phyloP scores from a whole-genome alignment of 495 filamentous ascomycete species.

The Penicillium macrosclerotiorum region DNA sequence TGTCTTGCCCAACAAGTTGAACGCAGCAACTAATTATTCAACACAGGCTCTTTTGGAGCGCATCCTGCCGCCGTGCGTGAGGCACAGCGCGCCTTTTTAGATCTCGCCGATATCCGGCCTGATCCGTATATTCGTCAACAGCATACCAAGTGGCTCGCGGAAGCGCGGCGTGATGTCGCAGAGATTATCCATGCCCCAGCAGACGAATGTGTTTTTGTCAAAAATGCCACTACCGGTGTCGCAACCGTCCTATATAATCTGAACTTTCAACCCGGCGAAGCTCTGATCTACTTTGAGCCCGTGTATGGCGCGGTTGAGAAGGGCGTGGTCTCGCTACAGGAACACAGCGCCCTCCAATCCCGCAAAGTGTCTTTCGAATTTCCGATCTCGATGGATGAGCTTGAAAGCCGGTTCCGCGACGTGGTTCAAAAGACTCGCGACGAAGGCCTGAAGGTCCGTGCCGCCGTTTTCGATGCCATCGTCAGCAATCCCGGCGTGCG shows the following conservation, averaged over 20 bases:
- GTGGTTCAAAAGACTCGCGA: slow-evolving; percentile 41
- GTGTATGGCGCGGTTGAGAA: slow-evolving; percentile 77
- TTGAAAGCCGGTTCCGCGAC: slow-evolving; percentile 52
- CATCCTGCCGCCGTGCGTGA: slow-evolving; percentile 60
- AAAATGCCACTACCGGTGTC: slow-evolving; percentile 78
- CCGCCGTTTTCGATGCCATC: slow-evolving; percentile 81
- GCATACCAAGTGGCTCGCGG: slow-evolving; percentile 56
- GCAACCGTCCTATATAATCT: slow-evolving; percentile 78
- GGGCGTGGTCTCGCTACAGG: slow-evolving; percentile 64
- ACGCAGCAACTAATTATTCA: no score
- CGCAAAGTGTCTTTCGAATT: slow-evolving; percentile 49
- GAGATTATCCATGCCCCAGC: slow-evolving; percentile 58
- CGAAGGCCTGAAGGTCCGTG: slow-evolving; percentile 45
- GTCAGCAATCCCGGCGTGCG: slow-evolving; percentile 70
- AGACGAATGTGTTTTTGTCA: slow-evolving; percentile 69
- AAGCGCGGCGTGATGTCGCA: slow-evolving; percentile 63
- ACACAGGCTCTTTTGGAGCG: slow-evolving; percentile 74
- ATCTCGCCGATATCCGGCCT: slow-evolving; percentile 58
- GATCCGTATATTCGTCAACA: slow-evolving; percentile 71
- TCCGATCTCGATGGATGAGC: slow-evolving; percentile 58
- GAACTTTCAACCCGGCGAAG: slow-evolving; percentile 55
- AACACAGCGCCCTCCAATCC: slow-evolving; percentile 46
- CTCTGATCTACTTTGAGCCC: slow-evolving; percentile 66
- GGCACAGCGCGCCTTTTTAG: slow-evolving; percentile 57
- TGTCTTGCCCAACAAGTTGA: not conserved